These are phyloP conservation scores for Pseudovirgaria hyperparasitica DNA, from an alignment of 2,329 filamentous ascomycete genomes.

Conservation along the genomic window DNA sequence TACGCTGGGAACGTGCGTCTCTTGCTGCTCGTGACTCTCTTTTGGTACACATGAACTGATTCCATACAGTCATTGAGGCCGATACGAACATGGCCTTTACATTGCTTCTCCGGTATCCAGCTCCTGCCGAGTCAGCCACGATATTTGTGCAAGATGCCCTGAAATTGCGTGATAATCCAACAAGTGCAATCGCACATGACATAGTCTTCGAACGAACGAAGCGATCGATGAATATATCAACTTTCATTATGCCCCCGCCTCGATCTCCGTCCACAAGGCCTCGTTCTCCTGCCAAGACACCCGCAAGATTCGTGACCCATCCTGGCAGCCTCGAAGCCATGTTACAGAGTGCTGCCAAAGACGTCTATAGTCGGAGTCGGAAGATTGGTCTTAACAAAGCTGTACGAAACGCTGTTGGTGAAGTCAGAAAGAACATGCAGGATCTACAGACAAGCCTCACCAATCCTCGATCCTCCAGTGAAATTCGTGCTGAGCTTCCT, in stretches of 20 bases:
- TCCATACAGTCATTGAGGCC: constrained; percentile 55
- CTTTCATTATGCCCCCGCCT: constrained; percentile 14
- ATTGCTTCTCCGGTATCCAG: constrained; percentile 71
- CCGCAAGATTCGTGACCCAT: constrained; percentile 11
- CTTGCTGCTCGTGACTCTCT: neutral
- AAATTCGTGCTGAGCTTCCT: constrained; percentile 14
- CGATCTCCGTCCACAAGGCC: constrained; percentile 17
- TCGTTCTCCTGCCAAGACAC: constrained; percentile 13
- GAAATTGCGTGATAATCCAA: constrained; percentile 55
- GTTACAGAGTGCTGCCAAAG: constrained; percentile 64
- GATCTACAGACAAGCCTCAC: constrained; percentile 39
- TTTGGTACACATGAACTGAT: neutral
- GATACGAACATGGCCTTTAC: constrained; percentile 82
- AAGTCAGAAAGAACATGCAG: constrained; percentile 65
- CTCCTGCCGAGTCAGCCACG: constrained; percentile 51
- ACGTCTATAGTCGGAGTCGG: constrained; percentile 59
- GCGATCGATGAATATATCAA: constrained; percentile 20
- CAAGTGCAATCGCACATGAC: constrained; percentile 46
- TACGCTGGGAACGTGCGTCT: constrained; percentile 74
- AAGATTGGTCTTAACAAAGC: constrained; percentile 70
- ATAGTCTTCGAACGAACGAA: constrained; percentile 61
- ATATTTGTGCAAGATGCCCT: constrained; percentile 80
- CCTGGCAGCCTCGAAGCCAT: constrained; percentile 49
- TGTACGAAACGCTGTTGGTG: constrained; percentile 67
- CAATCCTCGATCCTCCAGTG: constrained; percentile 20